Base-by-base conservation (phyloP, 2,329 filamentous ascomycete genomes). In the Plenodomus biglobosus region DNA sequence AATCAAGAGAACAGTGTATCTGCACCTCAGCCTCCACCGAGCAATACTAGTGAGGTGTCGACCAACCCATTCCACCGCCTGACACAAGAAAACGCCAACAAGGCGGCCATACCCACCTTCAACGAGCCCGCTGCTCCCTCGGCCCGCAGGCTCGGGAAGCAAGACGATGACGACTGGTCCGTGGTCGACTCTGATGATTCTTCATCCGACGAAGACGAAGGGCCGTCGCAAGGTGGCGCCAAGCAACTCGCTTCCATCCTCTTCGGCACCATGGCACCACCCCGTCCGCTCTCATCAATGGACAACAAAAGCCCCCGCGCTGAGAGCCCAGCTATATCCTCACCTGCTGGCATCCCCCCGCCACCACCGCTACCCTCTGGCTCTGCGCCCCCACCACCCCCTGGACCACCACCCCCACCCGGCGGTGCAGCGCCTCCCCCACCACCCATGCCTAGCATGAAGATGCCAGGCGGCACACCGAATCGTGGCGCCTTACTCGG, bases 31-130 rank as follows among this genome's bases (percentile, higher is more conserved):
- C 67, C 73, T 34, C 58, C 71, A 34, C 55, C 68, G 16, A 70
- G 70, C 56, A 68, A 76, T 40, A 55, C 73, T 74, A 52, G 73
- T 75, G 43, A 75, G 27, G 80, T 85, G 39, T 80, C 82, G 19
- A 97, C 90, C 8, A 99, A 99, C 68, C 94, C 94, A 3, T 99
- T 97, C 84, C 89, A 95, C 71, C 88, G 91, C 47, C 84, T 95
- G 68, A 84, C 87, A 4, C 83, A 87, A 60, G 81, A 89, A 44
- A 75, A 75, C 49, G 79, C 79, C 66, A 70, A 76, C 68, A 71
- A 77, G 46, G 68, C 75, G 22, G 72, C 74, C 17, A 72, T 51
- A 13, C 61, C 63, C 20, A 58, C 60, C 0, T 63, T 77, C 20
- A 69, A 71, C 70, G 73, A 78, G 72, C 58, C 76, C 75, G 49